These are phyloP conservation scores for Hymenoscyphus albidus DNA, from an alignment of 2,329 filamentous ascomycete species.

Conservation along the genomic window DNA sequence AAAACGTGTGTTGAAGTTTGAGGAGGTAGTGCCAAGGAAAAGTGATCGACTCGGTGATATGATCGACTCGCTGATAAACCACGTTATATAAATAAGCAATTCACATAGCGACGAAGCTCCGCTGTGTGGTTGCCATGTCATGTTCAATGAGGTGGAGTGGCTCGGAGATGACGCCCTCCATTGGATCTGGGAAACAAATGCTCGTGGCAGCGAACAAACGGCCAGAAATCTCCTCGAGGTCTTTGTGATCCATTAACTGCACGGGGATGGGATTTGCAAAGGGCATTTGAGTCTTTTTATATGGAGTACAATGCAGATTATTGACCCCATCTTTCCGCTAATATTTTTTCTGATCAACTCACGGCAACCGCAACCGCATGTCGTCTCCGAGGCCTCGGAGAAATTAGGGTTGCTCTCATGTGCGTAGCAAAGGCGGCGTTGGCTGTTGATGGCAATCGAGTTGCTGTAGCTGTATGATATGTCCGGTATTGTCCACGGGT, in stretches of 20 bases:
- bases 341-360: background rate
- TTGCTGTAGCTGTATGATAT: background rate
- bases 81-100: background rate
- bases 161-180: too few relatives aligned
- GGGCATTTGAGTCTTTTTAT: background rate
- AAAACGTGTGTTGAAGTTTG: too few relatives aligned
- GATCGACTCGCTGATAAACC: too few relatives aligned
- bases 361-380: background rate
- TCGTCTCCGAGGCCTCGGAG: background rate
- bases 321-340: background rate
- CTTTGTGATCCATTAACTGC: background rate
- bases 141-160: background rate
- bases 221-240: background rate
- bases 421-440: background rate
- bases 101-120: background rate
- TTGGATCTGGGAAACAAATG: background rate
- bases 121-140: background rate
- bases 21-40: too few relatives aligned
- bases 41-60: too few relatives aligned
- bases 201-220: conserved; percentile 2
- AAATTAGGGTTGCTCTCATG: background rate
- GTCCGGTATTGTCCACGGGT: background rate
- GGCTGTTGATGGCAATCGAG: background rate
- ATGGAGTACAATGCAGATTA: background rate
- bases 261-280: background rate